Evolutionary conservation across 2,329 filamentous ascomycete species (phyloP).

Genomic region (Diaporthe longicolla): DNA sequence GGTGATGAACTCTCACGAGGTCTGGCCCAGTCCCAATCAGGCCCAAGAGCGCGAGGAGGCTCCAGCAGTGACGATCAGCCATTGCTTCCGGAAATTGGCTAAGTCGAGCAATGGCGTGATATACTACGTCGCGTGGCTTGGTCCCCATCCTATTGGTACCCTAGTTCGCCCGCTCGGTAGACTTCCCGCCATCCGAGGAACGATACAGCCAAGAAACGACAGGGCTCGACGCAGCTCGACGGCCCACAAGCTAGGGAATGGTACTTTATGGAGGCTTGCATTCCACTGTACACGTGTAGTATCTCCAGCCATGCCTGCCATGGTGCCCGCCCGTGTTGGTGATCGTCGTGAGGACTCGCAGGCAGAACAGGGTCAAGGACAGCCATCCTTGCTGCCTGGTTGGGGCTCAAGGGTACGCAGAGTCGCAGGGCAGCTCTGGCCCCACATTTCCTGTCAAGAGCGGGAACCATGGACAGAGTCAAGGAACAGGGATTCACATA

Average conservation of each 20-base stretch:
- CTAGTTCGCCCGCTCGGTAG: conserved; percentile 29
- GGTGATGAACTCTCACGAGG: conserved; percentile 11
- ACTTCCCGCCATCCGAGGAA: conserved; percentile 6
- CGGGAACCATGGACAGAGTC: conserved; percentile 32
- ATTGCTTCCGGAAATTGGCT: conserved; percentile 19
- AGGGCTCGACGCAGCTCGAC: conserved; percentile 1
- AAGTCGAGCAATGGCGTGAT: conserved; percentile 33
- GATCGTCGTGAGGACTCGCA: conserved; percentile 1
- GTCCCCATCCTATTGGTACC: conserved; percentile 6
- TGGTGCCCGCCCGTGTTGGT: not conserved
- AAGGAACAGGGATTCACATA: conserved; percentile 37
- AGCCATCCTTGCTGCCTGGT: conserved; percentile 5
- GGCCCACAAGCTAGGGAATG: conserved; percentile 6
- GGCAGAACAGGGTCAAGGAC: not conserved
- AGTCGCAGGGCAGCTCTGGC: conserved; percentile 17
- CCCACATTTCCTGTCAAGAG: conserved; percentile 43
- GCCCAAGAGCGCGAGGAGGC: not conserved
- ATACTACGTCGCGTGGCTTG: conserved; percentile 35
- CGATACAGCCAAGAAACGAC: conserved; percentile 2
- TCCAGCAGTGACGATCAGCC: not conserved
- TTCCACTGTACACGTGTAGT: conserved; percentile 2
- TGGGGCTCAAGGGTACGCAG: conserved; percentile 35
- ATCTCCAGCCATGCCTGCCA: not conserved
- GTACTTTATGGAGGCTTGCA: conserved; percentile 1
- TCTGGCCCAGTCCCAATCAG: not conserved